Base-by-base conservation (phyloP, 2,329 filamentous ascomycete species). In the Cryphonectria japonica region DNA sequence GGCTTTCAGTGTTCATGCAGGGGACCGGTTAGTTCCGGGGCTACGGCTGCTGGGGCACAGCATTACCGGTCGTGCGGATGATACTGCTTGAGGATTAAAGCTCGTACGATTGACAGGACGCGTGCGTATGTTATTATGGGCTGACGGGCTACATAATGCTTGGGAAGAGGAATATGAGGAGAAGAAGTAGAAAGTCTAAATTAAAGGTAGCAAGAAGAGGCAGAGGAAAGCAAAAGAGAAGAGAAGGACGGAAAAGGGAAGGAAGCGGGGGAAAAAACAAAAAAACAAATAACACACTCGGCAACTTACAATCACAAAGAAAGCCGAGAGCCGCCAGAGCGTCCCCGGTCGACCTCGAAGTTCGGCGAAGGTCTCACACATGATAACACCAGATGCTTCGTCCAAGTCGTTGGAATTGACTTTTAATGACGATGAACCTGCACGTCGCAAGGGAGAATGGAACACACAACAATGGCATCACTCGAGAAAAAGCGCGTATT, bases 41-140 rank as follows among this genome's bases (percentile, higher is more conserved):
- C 41, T 34, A 39, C 52, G 64, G 64, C 32, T 57, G 54, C 26
- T 59, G 26, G 29, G 54, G 13, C 54, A 14, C 43, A 54, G 46
- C 29, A 62, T n/a, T 37, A 26, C 52, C 64, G 64, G 64, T 32
- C 34, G 43, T 66, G 43, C 64, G 64, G 64, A 66, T n/a, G 60
- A 62, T 37, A 5, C 32, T 62, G 59, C 32, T 52, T 52, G 50
- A 52, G 50, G 50, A 3, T 29, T 57, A 59, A 59, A 59, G 26
- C 29, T 59, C 54, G 54, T 59, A 59, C 29, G 54, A 50, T n/a
- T n/a, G 46, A 41, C 60, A 66, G 43, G 54, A 26, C 26, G 26
- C 26, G 26, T 7, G 29, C 14, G 54, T 26, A 26, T 6, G 54
- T 8, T 1, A 1, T 26, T 26, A 29, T 59, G 54, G 14, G 14